Evolutionary conservation across 805 yeast species (phyloP), one percentile per base, ranked within the genome.

Genomic region (Ogataea saltuana): DNA sequence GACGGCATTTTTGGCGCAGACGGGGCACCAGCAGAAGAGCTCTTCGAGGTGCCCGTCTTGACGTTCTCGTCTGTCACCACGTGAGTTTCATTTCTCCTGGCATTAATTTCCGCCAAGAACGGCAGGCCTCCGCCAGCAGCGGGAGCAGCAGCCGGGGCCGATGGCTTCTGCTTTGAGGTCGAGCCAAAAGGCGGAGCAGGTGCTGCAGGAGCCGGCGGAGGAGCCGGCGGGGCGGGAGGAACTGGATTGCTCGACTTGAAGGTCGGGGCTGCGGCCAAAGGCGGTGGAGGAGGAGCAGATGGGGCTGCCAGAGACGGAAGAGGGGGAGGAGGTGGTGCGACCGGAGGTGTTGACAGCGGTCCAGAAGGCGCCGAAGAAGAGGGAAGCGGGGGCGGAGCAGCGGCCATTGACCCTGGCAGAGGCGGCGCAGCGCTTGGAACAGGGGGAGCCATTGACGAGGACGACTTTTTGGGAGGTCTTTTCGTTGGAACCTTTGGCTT

Each of bases 61-160:
- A 54, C 59, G 7, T 45, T 36, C 12, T 42, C 49, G 16, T 54
- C 61, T 41, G 71, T 79, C n/a, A 79, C 68, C 11, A 76, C 81
- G 56, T 67, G 57, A 1, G 72, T 46, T 16, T 80, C 80, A 48
- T 74, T 70, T 58, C 84, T 67, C 56, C 74, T 76, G 29, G 74
- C 70, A 47, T 78, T 77, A 37, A 80, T 80, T 45, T 79, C 77
- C 1, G 80, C 80, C 37, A 80, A 66, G 52, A 80, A 80, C 6
- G 86, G 85, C 18, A 79, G 57, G 0, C 70, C 74, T 1, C 78
- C 78, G 22, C 63, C 65, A 4, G 62, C 46, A 11, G 56, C 54
- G 6, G 53, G 54, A 32, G 60, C 50, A 6, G 61, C 50, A 6
- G 68, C 54, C 4, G 72, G 59, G 6, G 69, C 54, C 9, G 61